Percentiles rank a stretch among this genome's conserved stretches.
These are phyloP conservation scores for Oryza meridionalis DNA, from an alignment of 176 grass and related monocot species.

Conservation along the genomic window DNA sequence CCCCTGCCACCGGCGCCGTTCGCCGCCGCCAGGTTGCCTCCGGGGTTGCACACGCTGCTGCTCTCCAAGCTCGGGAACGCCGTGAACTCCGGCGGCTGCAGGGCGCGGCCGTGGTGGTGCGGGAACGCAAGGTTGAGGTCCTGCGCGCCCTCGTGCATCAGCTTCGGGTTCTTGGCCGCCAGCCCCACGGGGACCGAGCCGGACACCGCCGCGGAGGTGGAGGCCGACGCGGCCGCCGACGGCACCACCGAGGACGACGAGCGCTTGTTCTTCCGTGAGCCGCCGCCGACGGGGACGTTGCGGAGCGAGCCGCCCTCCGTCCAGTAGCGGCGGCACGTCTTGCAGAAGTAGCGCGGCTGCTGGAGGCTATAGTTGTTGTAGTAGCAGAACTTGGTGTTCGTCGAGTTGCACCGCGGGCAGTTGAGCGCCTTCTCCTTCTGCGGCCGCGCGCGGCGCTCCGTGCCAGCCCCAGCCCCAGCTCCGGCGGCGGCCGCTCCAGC, in stretches of 20 bases:
- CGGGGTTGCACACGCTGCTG: slow-evolving; percentile 54
- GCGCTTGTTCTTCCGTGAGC: slow-evolving; percentile 85
- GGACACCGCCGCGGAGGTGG: slow-evolving; percentile 44
- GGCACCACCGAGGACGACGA: slow-evolving; percentile 53
- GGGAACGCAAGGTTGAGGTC: slow-evolving; percentile 89
- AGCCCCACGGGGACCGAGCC: slow-evolving; percentile 41
- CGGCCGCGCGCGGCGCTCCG: slow-evolving; percentile 60
- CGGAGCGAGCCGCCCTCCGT: slow-evolving; percentile 90
- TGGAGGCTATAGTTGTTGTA: slow-evolving; percentile 96
- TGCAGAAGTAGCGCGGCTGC: slow-evolving; percentile 97
- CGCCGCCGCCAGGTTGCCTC: slow-evolving; percentile 12
- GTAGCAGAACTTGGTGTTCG: slow-evolving; percentile 97
- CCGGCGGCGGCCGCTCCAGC: slow-evolving; percentile 12
- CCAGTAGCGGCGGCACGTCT: slow-evolving; percentile 94
- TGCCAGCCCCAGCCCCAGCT: slow-evolving; percentile 25
- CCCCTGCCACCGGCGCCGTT: slow-evolving; percentile 32
- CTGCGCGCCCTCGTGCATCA: slow-evolving; percentile 66
- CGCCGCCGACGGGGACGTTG: slow-evolving; percentile 87
- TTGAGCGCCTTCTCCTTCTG: slow-evolving; percentile 83
- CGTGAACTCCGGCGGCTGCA: slow-evolving; percentile 58
- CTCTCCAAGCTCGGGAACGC: slow-evolving; percentile 77
- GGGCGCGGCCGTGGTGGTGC: slow-evolving; percentile 53
- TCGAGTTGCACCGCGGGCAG: slow-evolving; percentile 85
- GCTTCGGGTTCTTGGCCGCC: slow-evolving; percentile 65
- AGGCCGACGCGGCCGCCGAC: slow-evolving; percentile 36